Conservation (phyloP, 306 rosid species). For the Oxytropis ochrocephala region DNA sequence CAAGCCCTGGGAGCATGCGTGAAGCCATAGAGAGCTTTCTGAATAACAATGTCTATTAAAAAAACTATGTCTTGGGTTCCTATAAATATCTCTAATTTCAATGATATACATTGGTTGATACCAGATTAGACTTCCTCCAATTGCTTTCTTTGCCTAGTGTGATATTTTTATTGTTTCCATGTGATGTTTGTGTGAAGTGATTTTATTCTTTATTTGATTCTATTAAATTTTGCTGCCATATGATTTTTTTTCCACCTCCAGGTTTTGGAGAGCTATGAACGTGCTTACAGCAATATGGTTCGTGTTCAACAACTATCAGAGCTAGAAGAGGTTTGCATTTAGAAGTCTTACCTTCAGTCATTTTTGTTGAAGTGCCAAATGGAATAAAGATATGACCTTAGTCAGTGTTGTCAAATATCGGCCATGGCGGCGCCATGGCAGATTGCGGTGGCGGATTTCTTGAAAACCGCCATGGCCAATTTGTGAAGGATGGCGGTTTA, state of each 20-base stretch:
- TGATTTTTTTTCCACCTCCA: slow-evolving; percentile 15
- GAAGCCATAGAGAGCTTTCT: too few relatives aligned
- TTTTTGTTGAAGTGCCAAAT: background rate
- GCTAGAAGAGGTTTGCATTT: slow-evolving; percentile 79
- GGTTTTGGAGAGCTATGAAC: slow-evolving; percentile 99
- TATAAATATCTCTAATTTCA: background rate
- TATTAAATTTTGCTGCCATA: background rate
- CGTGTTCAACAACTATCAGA: slow-evolving; percentile 95
- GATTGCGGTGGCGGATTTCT: too few relatives aligned
- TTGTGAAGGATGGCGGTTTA: too few relatives aligned
- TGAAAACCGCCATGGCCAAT: too few relatives aligned
- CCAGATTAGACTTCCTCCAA: background rate
- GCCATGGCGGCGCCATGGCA: too few relatives aligned
- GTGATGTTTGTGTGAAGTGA: background rate
- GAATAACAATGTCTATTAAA: too few relatives aligned
- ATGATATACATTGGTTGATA: background rate
- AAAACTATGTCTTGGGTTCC: background rate
- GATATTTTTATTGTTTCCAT: slow-evolving; percentile 1
- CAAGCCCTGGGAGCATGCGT: too few relatives aligned
- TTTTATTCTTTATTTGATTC: background rate
- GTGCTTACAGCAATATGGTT: slow-evolving; percentile 93
- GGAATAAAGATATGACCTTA: too few relatives aligned
- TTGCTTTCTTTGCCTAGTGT: background rate
- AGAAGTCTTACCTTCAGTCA: background rate
- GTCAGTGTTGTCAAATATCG: too few relatives aligned